Evolutionary conservation across 2,329 filamentous ascomycete genomes (phyloP), one percentile per base, ranked within the genome.

Genomic region (Lachnellula occidentalis): DNA sequence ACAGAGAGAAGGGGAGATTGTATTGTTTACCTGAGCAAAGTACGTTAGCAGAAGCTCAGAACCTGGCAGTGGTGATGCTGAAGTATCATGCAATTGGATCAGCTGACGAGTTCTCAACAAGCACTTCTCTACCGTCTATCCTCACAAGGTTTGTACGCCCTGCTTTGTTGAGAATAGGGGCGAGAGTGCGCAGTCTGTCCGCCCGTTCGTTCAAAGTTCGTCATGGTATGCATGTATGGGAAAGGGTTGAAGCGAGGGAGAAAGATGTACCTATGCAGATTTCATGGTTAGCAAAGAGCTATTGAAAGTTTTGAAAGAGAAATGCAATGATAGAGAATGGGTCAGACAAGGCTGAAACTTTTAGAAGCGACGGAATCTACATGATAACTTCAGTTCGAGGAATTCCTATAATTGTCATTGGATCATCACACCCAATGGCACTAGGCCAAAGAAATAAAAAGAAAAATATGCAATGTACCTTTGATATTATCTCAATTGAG

Each of bases 261-360:
- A 39, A 39, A 48, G 62, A 61, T 62, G 54, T 71, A 72, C 70
- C 70, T 71, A 51, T 48, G 14, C 15, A 27, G 43, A 53, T 41
- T 41, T 34, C 39, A 59, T 49, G 48, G 39, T 66, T 61, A 67
- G 63, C 61, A 56, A 56, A 43, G 34, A 34, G 15, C 45, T 50
- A 41, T 53, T 46, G 43, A 53, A 56, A 21, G 42, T 19, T 24
- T 46, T 17, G 34, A 48, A 51, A 53, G 54, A 56, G 52, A 49
- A 48, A 34, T 46, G 54, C 49, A 27, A 45, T 57, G 36, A 53
- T 31, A 49, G 49, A 51, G 54, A 55, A 58, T 57, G 65, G 67
- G 69, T 73, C 71, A 73, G 71, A 73, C 71, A 73, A 73, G 71
- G 71, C 71, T 73, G 71, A 73, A 73, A 73, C 71, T 69, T 68